These are phyloP conservation scores for Rhodomyrtus psidioides DNA, from an alignment of 441 rosid species.

Conservation along the genomic window DNA sequence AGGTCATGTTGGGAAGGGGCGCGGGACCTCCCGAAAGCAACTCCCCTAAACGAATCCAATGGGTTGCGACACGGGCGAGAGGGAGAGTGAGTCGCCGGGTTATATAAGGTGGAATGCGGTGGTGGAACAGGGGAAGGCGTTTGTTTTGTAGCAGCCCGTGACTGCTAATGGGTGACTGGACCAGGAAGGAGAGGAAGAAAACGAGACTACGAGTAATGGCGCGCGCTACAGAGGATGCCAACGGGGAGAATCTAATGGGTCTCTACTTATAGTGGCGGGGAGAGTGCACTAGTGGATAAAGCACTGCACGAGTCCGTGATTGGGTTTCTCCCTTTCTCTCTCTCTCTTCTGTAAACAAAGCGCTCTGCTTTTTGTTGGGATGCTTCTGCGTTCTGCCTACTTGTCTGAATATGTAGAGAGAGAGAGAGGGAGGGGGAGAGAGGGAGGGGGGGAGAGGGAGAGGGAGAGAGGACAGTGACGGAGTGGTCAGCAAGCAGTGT, in stretches of 20 bases:
- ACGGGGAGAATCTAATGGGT: not conserved
- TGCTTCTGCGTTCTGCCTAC: not conserved
- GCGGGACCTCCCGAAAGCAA: not conserved
- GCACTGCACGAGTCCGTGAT: not conserved
- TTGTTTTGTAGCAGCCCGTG: constrained; percentile 53
- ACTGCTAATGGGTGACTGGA: not conserved
- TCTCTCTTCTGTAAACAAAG: not conserved
- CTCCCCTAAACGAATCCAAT: not conserved
- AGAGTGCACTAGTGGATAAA: not conserved
- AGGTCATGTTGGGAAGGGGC: constrained; percentile 15
- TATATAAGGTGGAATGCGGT: not conserved
- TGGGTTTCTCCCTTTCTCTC: not conserved
- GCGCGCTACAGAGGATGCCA: not conserved
- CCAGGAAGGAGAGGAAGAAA: not conserved
- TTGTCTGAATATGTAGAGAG: not conserved
- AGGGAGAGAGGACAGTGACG: not conserved
- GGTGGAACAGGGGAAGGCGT: not conserved
- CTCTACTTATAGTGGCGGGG: not conserved
- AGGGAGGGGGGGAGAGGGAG: too few species aligned
- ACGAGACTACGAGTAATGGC: not conserved
- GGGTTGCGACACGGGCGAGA: not conserved
- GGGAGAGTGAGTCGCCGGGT: not conserved
- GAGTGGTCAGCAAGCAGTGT: not conserved
- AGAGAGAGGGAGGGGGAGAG: not conserved
- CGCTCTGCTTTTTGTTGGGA: not conserved